Base-by-base conservation (phyloP, 2,329 filamentous ascomycete genomes). In the Aspergillus fumigatiaffinis region DNA sequence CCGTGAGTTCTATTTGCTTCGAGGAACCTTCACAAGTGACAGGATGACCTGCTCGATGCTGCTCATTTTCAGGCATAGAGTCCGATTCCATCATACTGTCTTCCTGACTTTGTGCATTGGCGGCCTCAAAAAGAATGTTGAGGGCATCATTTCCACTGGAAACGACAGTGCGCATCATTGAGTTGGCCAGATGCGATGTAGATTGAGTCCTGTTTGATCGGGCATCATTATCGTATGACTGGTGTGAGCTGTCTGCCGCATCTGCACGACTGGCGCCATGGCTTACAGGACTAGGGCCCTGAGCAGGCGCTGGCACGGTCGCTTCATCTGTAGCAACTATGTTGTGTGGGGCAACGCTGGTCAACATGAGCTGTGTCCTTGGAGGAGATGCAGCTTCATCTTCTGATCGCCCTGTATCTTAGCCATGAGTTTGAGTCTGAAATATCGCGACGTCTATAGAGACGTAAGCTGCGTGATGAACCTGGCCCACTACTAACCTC, bases 81-180 rank as follows among this genome's bases (percentile, higher is more conserved):
- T 64, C 70, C 59, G 57, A 65, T 61, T 58, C 70, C 64, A 58
- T 71, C 50, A 62, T 60, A 25, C 67, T 71, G 47, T 65, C 76
- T 70, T 77, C 66, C 69, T 77, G 53, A 51, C 74, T 73, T 53
- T 75, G 76, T 1, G 70, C 67, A 20, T 67, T 68, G 12, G 78
- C 79, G 25, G 80, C 80, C 55, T 82, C 79, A 55, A 82, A 83
- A 1, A 83, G 70, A 20, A 83, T 71, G 51, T 80, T 81, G 38
- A 83, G 63, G 4, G 81, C 81, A 70, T 83, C 80, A 52, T 81
- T 82, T 10, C 79, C 79, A 56, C 78, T 82, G 0, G 80, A 80
- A 3, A 83, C 81, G 8, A 83, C 78, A 0, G 73, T 74, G 1
- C 72, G 70, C 72, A 75, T 74, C 70, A 75, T 73, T 4, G 73